Conservation (phyloP, 2,329 filamentous ascomycete species). For the Neobulgaria alba region DNA sequence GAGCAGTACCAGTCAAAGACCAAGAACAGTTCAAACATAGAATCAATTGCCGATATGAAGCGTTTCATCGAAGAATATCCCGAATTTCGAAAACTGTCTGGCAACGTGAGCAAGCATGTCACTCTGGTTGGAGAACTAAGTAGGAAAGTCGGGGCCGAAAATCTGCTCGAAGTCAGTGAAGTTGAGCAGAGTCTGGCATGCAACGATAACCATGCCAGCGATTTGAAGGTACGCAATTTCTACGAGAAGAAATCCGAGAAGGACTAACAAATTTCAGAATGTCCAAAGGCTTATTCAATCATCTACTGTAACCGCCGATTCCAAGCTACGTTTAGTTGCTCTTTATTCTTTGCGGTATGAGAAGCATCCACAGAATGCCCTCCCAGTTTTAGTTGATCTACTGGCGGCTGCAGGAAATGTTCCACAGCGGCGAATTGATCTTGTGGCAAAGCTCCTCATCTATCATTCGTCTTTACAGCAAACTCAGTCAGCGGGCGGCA, state of each 20-base stretch:
- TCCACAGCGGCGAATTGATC: slow-evolving; percentile 62
- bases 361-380: slow-evolving; percentile 73
- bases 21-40: slow-evolving; percentile 92
- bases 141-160: slow-evolving; percentile 75
- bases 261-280: slow-evolving; percentile 43
- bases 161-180: slow-evolving; percentile 90
- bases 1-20: slow-evolving; percentile 97
- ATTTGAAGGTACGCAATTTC: slow-evolving; percentile 65
- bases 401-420: slow-evolving; percentile 78
- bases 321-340: slow-evolving; percentile 82
- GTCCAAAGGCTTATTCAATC: slow-evolving; percentile 82
- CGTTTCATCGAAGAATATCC: slow-evolving; percentile 98
- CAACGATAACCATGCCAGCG: slow-evolving; percentile 86
- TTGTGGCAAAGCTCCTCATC: slow-evolving; percentile 71
- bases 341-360: slow-evolving; percentile 93
- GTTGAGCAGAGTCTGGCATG: slow-evolving; percentile 94
- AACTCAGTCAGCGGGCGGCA: slow-evolving; percentile 64
- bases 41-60: slow-evolving; percentile 98
- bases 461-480: slow-evolving; percentile 85
- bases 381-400: slow-evolving; percentile 79
- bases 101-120: slow-evolving; percentile 98
- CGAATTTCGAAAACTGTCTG: slow-evolving; percentile 92
- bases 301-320: slow-evolving; percentile 65
- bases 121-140: slow-evolving; percentile 91
- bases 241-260: not conserved